Base-by-base conservation (phyloP, 2,329 filamentous ascomycete genomes). In the Fusarium burgessii region DNA sequence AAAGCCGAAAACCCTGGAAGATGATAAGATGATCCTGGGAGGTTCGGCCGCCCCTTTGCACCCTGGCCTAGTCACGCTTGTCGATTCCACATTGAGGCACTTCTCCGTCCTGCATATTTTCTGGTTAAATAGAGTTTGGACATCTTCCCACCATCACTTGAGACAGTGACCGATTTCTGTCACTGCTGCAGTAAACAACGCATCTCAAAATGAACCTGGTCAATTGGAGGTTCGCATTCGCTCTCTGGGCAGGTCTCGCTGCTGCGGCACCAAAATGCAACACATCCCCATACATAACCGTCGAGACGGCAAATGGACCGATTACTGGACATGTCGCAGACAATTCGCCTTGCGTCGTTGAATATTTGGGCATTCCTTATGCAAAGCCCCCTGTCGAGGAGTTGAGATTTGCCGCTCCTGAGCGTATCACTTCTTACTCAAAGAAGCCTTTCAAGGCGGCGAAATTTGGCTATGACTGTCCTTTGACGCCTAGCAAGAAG, bases 331-430 rank as follows among this genome's bases (percentile, higher is more conserved):
- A 82, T 43, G 14, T 71, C 0, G 77, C 77, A 0, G 65, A 71
- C 47, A 77, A 77, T 51, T 77, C 76, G 8, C 35, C 68, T 1
- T 75, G 74, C 20, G 80, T 83, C 11, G 33, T 79, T 9, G 81
- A 83, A 64, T 83, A 80, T 50, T 74, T 82, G 2, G 82, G 81
- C 41, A 82, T 84, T 18, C 79, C 80, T 5, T 84, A 82, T 54
- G 82, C 79, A 11, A 78, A 78, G 23, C 78, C 81, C 4, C 82
- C 82, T 0, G 68, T 79, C 3, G 80, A 79, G 7, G 59, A 78
- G 17, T 70, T 82, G 58, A 79, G 82, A 5, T 84, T 84, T 46
- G 71, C 74, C 5, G 72, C 78, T 20, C 82, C 82, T 9, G 58
- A 78, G n/a, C 70, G 59, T 7, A 76, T 80, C 45, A 60, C 35